Evolutionary conservation across 2,329 filamentous ascomycete species (phyloP), one percentile per base, ranked within the genome.

Genomic region (Calonectria pteridis): DNA sequence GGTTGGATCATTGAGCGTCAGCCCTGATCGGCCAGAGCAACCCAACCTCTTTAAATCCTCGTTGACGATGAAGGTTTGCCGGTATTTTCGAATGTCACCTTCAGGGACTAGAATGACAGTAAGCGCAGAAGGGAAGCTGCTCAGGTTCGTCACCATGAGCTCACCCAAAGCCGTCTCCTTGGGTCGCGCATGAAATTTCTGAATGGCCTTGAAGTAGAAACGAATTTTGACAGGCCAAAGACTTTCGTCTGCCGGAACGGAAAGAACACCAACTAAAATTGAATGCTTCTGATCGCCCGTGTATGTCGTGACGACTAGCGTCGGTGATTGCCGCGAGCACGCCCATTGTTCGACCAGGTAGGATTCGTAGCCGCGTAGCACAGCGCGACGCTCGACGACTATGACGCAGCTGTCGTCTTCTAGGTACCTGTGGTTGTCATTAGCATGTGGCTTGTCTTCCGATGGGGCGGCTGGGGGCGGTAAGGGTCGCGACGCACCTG

Each of bases 271-370:
- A 6, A 95, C 95, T 11, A 93, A 85, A n/a, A 98, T 92, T 0
- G 89, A 91, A 83, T 98, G 94, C 40, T 92, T 92, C 40, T 91
- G 89, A 79, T 98, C 95, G 69, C 96, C 97, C 0, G 96, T 98
- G 82, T 97, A 98, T 4, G 96, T 98, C 51, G 94, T 94, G 77
- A 98, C 97, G 64, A 98, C 91, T 76, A 98, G 94, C 20, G 96
- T 98, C 0, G 96, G 96, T 75, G 97, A 95, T 71, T 92, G 90
- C 67, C 97, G 92, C 16, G 96, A 98, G 84, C 96, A 98, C 7
- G 95, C 95, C 97, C 97, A 99, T 88, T 99, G 97, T 84, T 98
- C 97, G 77, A 98, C 95, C 20, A 98, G 86, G 84, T 98, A 98
- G 75, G 96, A 89, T 84, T 98, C 96, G 85, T 98, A 98, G 77